Base-by-base conservation (phyloP, 352 stramenopile species). In the Phytophthora chlamydospora region DNA sequence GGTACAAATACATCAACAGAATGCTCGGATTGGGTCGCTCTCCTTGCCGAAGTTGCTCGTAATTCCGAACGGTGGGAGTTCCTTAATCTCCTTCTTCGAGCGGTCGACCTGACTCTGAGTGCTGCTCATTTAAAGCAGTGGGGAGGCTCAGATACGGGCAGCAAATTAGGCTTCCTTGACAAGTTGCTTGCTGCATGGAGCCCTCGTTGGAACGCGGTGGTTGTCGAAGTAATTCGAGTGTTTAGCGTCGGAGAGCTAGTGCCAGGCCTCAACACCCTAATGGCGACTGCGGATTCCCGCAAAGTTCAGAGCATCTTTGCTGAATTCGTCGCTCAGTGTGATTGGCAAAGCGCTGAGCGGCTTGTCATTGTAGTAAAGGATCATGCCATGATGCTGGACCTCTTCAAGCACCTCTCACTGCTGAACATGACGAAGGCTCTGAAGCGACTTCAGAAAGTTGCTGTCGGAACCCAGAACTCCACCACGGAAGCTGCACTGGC, bases 361-460 rank as follows among this genome's bases (percentile, higher is more conserved):
- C 50, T 90, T 43, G 65, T 57, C 8, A 52, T 44, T n/a, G 29
- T 69, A 3, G 36, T 53, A 8, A 21, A 59, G 12, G 62, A 84
- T 44, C 36, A 52, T 2, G 32, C 57, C 11, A 53, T 87, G 43
- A 29, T 85, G 4, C 54, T 76, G 24, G 50, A 40, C 0, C 58
- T 81, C 5, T 73, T 66, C 40, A 59, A 79, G 39, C 54, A 66
- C 2, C 52, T 80, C 13, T 73, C 64, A 1, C 31, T 66, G 4
- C 40, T 68, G 7, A 78, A 76, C 40, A 81, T 85, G 68, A 70
- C 71, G 9, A 89, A 89, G 51, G 74, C 76, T 29, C 14, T 88
- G 6, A 89, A 88, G 65, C 66, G 80, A 14, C 56, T 89, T 16
- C 66, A 71, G 24, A 77, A 83, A 40, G 13, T 68, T 44, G 31